Conservation (phyloP, 768 basidiomycete species). For the Naganishia kalamii region DNA sequence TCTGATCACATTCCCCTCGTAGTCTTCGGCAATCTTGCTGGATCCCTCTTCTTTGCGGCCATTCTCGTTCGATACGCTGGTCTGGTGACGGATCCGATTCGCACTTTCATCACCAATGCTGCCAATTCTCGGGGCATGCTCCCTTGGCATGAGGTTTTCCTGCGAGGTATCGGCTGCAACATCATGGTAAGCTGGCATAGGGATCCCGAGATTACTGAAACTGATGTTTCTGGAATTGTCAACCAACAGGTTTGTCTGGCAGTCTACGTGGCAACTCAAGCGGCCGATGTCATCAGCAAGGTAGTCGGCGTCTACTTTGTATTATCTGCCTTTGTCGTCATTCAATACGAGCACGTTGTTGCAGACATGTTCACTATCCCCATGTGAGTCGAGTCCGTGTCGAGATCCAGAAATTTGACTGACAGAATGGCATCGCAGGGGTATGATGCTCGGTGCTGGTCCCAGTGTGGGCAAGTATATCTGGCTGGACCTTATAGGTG, state of each 20-base stretch:
- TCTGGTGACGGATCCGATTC: slow-evolving; percentile 9
- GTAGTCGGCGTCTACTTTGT: slow-evolving; percentile 19
- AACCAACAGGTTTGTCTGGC: slow-evolving; percentile 11
- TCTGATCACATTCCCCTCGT: background rate
- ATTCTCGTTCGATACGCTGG: slow-evolving; percentile 21
- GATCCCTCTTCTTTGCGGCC: slow-evolving; percentile 21
- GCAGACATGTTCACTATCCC: slow-evolving; percentile 23
- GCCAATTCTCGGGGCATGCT: slow-evolving; percentile 10
- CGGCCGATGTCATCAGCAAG: slow-evolving; percentile 13
- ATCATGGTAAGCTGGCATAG: slow-evolving; percentile 1
- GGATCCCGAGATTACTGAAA: too few relatives aligned
- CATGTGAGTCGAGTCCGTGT: background rate
- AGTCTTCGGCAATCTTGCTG: slow-evolving; percentile 20
- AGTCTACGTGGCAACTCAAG: slow-evolving; percentile 9
- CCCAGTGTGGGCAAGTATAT: slow-evolving; percentile 11
- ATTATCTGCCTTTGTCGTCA: slow-evolving; percentile 17
- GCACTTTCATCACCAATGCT: slow-evolving; percentile 4
- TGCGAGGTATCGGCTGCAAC: slow-evolving; percentile 21
- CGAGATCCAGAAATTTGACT: background rate
- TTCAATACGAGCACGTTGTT: slow-evolving; percentile 22
- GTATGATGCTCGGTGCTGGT: slow-evolving; percentile 14
- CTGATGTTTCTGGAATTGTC: background rate
- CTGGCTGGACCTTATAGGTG: slow-evolving; percentile 16
- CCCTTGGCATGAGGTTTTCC: slow-evolving; percentile 19
- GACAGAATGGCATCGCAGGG: background rate